Percentiles rank a stretch among this genome's conserved stretches.
These are phyloP conservation scores for Cantharellus anzutake DNA, from an alignment of 768 basidiomycete genomes.

Conservation along the genomic window DNA sequence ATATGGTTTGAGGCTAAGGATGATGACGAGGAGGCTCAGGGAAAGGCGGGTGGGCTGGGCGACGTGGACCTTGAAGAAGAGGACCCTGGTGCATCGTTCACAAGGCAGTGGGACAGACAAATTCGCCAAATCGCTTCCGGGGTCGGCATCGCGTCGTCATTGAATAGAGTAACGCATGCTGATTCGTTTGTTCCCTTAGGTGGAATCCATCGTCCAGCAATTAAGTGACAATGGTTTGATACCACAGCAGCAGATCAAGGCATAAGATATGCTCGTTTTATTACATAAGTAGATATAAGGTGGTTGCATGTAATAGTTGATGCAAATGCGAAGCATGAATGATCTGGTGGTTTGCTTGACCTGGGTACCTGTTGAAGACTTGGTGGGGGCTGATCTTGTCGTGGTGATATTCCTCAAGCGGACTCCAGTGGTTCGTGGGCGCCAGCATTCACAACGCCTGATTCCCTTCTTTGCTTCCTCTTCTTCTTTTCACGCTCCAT, in stretches of 20 bases:
- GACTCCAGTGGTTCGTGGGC: too few species aligned
- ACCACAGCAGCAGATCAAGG: neutral
- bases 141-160: constrained; percentile 25
- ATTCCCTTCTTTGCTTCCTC: constrained; percentile 37
- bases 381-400: too few species aligned
- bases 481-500: constrained; percentile 54
- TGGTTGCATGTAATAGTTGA: too few species aligned
- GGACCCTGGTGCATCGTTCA: constrained; percentile 76
- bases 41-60: constrained; percentile 84
- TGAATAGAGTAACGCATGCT: neutral
- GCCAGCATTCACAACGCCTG: too few species aligned
- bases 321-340: too few species aligned
- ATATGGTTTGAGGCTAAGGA: constrained; percentile 80
- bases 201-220: constrained; percentile 74
- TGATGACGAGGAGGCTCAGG: constrained; percentile 85
- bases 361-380: too few species aligned
- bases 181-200: constrained; percentile 23
- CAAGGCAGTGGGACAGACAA: constrained; percentile 90
- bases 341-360: too few species aligned
- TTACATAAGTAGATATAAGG: too few species aligned
- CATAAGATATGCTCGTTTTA: too few species aligned
- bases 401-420: too few species aligned
- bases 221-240: constrained; percentile 56
- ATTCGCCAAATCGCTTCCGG: constrained; percentile 78
- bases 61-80: constrained; percentile 72